These are phyloP conservation scores for Trichoderma cornu-damae DNA, from an alignment of 2,329 filamentous ascomycete genomes.

Conservation along the genomic window DNA sequence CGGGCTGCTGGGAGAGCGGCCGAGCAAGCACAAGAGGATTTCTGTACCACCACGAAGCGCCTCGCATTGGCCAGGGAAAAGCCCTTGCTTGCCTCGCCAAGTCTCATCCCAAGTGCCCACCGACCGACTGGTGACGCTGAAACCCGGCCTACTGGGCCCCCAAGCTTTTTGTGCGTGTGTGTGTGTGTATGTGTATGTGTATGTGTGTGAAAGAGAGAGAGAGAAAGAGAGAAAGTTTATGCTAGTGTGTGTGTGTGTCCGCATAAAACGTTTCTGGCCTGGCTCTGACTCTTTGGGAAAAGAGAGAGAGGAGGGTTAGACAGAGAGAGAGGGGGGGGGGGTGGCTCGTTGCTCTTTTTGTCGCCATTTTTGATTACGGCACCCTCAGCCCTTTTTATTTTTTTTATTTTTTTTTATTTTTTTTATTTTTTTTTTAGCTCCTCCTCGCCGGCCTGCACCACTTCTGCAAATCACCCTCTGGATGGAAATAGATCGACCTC, in stretches of 20 bases:
- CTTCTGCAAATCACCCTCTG: constrained; percentile 13
- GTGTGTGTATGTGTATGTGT: neutral
- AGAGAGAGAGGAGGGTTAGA: no score
- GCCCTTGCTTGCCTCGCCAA: neutral
- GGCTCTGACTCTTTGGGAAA: neutral
- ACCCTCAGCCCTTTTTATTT: constrained; percentile 4
- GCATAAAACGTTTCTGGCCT: neutral
- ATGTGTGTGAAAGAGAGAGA: no score
- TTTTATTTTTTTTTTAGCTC: neutral
- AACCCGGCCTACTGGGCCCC: constrained; percentile 14
- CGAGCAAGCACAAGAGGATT: constrained; percentile 1
- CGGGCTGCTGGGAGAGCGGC: constrained; percentile 15
- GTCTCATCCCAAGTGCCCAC: constrained; percentile 4
- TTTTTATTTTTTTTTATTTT: no score
- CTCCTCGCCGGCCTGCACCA: neutral
- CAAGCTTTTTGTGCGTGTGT: neutral
- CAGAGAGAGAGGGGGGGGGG: no score
- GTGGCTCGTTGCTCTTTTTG: neutral
- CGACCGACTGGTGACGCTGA: constrained; percentile 1
- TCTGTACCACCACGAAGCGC: neutral
- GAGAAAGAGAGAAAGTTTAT: no score
- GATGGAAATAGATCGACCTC: constrained; percentile 10
- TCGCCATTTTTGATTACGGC: neutral
- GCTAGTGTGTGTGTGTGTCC: neutral
- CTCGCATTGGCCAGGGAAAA: constrained; percentile 14